Conservation (phyloP, 2,329 filamentous ascomycete species). For the Tolypocladium pustulatum region DNA sequence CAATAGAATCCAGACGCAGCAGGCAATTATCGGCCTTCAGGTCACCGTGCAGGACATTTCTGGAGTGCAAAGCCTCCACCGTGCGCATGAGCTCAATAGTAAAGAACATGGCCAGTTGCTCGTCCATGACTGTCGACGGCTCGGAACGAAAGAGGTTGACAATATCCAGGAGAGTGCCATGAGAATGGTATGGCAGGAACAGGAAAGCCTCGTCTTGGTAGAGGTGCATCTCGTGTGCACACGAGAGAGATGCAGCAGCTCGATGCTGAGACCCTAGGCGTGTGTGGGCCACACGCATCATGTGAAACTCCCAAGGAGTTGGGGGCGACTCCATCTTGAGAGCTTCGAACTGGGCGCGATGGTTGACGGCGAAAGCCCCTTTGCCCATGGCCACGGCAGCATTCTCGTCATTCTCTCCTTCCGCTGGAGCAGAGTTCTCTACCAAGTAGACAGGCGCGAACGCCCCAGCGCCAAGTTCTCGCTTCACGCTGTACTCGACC, state of each 20-base stretch:
- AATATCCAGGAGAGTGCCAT: slow-evolving; percentile 90
- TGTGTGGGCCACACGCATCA: slow-evolving; percentile 72
- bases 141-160: slow-evolving; percentile 78
- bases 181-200: slow-evolving; percentile 74
- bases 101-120: slow-evolving; percentile 91
- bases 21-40: slow-evolving; percentile 94
- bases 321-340: slow-evolving; percentile 92
- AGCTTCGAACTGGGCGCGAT: slow-evolving; percentile 60
- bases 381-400: slow-evolving; percentile 45
- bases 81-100: slow-evolving; percentile 83
- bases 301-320: slow-evolving; percentile 90
- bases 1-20: slow-evolving; percentile 58
- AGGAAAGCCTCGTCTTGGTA: slow-evolving; percentile 87
- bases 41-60: slow-evolving; percentile 79
- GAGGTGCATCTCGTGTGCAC: slow-evolving; percentile 82
- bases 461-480: slow-evolving; percentile 83
- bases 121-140: slow-evolving; percentile 69
- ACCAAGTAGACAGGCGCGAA: slow-evolving; percentile 94
- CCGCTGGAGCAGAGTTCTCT: slow-evolving; percentile 53
- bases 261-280: slow-evolving; percentile 64
- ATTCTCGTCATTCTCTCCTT: slow-evolving; percentile 34
- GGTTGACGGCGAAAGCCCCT: slow-evolving; percentile 44
- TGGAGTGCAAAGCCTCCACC: slow-evolving; percentile 73
- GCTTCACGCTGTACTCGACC: slow-evolving; percentile 65
- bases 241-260: slow-evolving; percentile 65